A percentile compares a stretch with the other conserved stretches of the same genome.
These are phyloP conservation scores for Collybiopsis luxurians DNA, from an alignment of 768 basidiomycete genomes.

Conservation along the genomic window DNA sequence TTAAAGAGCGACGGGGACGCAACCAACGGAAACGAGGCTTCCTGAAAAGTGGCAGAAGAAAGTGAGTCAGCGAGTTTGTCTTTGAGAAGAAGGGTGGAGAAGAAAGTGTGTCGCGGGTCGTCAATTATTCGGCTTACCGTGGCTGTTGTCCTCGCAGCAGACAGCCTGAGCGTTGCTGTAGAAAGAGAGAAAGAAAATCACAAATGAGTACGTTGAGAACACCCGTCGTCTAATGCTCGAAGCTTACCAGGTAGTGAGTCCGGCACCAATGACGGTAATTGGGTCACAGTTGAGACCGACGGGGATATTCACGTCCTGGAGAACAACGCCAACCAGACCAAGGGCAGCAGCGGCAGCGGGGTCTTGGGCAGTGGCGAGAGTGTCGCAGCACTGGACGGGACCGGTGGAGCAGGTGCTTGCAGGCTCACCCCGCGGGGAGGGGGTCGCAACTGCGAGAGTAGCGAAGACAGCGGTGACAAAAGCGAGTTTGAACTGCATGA, in stretches of 20 bases:
- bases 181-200: not conserved
- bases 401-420: conserved; percentile 15
- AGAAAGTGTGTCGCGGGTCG: no score
- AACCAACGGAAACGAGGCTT: not conserved
- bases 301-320: not conserved
- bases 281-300: conserved; percentile 7
- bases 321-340: not conserved
- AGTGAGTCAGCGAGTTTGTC: no score
- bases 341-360: not conserved
- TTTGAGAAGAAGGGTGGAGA: no score
- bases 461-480: conserved; percentile 11
- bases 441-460: conserved; percentile 17
- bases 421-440: conserved; percentile 11
- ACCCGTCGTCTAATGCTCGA: no score
- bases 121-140: not conserved
- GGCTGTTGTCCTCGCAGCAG: not conserved
- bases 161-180: not conserved
- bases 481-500: conserved; percentile 11
- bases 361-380: not conserved
- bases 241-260: not conserved
- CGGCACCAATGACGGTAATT: not conserved
- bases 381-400: conserved; percentile 17
- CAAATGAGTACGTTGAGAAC: no score
- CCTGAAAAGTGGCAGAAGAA: not conserved
- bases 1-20: not conserved